phyloP scores from a whole-genome alignment of 768 basidiomycete species.

The Dentipellis fragilis region DNA sequence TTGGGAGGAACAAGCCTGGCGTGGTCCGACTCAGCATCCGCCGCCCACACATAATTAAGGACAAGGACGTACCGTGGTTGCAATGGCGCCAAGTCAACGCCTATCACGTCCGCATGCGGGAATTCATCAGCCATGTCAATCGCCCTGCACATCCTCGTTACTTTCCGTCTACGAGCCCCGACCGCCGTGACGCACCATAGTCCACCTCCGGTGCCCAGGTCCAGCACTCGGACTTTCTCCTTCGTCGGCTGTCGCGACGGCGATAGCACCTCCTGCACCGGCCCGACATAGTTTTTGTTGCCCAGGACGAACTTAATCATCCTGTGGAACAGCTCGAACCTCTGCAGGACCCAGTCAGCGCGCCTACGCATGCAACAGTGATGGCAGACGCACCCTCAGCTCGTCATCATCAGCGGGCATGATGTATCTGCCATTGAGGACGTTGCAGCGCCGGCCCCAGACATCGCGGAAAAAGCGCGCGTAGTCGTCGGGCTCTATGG shows the following conservation, averaged over 20 bases:
- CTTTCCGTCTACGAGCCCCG: not conserved
- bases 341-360: constrained; percentile 26
- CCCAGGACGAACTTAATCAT: constrained; percentile 58
- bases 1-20: constrained; percentile 54
- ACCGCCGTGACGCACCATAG: constrained; percentile 34
- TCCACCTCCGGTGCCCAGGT: constrained; percentile 62
- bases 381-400: constrained; percentile 34
- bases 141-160: constrained; percentile 35
- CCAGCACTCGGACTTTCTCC: constrained; percentile 36
- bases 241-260: constrained; percentile 21
- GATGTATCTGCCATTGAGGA: constrained; percentile 45
- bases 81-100: constrained; percentile 63
- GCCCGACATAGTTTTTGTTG: constrained; percentile 58
- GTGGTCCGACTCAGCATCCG: not conserved
- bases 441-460: constrained; percentile 45
- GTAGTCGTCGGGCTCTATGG: constrained; percentile 28
- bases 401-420: constrained; percentile 62
- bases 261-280: constrained; percentile 46
- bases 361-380: not conserved
- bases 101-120: constrained; percentile 53
- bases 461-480: constrained; percentile 42
- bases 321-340: constrained; percentile 52
- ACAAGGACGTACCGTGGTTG: constrained; percentile 46
- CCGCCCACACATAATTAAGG: not conserved
- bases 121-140: constrained; percentile 70